Percentiles rank a stretch among this genome's conserved stretches.
phyloP scores from a whole-genome alignment of 768 basidiomycete species.

The Tephrocybe sp. region DNA sequence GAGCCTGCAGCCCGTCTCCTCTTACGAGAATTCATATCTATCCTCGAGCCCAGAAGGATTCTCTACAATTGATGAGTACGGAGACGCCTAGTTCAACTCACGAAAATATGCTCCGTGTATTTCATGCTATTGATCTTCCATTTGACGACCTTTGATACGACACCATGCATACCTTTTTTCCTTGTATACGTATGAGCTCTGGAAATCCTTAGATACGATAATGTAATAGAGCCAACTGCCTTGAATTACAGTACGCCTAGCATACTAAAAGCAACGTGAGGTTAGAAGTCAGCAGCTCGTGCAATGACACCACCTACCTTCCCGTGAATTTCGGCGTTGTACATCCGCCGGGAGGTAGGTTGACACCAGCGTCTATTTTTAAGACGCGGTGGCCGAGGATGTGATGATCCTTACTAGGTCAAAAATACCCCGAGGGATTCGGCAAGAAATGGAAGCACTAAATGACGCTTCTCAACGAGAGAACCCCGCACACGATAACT shows the following conservation, averaged over 20 bases:
- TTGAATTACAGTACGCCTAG: too few relatives aligned
- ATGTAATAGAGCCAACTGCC: too few relatives aligned
- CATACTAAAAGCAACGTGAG: too few relatives aligned
- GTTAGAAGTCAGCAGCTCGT: too few relatives aligned
- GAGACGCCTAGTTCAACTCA: constrained; percentile 30
- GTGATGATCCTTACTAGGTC: constrained; percentile 3
- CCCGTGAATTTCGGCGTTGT: constrained; percentile 12
- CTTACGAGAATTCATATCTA: constrained; percentile 24
- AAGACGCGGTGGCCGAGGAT: constrained; percentile 17
- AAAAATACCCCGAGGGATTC: constrained; percentile 11
- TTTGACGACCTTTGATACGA: constrained; percentile 3
- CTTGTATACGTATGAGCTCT: not conserved
- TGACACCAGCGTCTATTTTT: constrained; percentile 4
- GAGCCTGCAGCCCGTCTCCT: constrained; percentile 10
- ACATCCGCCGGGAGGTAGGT: constrained; percentile 11
- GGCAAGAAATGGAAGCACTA: constrained; percentile 7
- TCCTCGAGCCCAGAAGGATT: constrained; percentile 44
- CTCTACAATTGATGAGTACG: constrained; percentile 40
- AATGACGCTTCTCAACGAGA: not conserved
- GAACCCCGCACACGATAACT: not conserved
- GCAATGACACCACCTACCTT: not conserved
- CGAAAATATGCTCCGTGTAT: not conserved
- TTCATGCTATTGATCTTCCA: not conserved
- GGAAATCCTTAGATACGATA: not conserved
- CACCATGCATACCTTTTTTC: not conserved